Evolutionary conservation across 345 rosid species (phyloP).

Genomic region (Citrus sp.): DNA sequence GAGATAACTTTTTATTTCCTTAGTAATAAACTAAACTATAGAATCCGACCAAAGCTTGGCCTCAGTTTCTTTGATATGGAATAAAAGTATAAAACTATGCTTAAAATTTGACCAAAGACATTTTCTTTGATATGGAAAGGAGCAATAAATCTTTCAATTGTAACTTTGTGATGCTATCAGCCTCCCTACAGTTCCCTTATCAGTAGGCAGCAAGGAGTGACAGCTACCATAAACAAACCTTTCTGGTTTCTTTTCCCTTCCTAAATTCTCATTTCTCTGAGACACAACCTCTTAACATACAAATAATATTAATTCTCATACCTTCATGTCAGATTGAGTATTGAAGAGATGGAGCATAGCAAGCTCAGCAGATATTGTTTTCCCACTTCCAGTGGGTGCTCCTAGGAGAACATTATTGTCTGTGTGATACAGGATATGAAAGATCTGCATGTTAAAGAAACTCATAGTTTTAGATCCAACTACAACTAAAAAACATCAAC

Average conservation of each 20-base stretch:
- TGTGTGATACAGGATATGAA: conserved; percentile 87
- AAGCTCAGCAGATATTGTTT: conserved; percentile 97
- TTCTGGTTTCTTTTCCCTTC: neutral
- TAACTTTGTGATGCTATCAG: neutral
- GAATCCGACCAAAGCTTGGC: no score
- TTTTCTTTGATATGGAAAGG: neutral
- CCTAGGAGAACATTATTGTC: conserved; percentile 91
- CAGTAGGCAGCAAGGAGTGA: neutral
- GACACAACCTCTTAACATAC: conserved; percentile 6
- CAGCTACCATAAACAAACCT: neutral
- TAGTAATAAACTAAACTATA: neutral
- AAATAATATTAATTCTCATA: conserved; percentile 11
- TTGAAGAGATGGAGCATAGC: conserved; percentile 93
- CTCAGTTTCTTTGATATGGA: no score
- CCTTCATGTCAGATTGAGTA: conserved; percentile 99
- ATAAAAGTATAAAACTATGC: neutral
- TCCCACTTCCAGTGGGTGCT: conserved; percentile 99
- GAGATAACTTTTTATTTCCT: neutral
- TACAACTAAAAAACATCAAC: conserved; percentile 10
- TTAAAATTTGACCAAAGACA: neutral
- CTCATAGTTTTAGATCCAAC: conserved; percentile 5
- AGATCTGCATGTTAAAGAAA: conserved; percentile 49
- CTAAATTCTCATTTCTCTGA: neutral
- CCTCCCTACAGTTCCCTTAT: neutral
- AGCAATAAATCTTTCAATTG: neutral